Evolutionary conservation across 2,329 filamentous ascomycete species (phyloP).

Genomic region (Penicillium sp.): DNA sequence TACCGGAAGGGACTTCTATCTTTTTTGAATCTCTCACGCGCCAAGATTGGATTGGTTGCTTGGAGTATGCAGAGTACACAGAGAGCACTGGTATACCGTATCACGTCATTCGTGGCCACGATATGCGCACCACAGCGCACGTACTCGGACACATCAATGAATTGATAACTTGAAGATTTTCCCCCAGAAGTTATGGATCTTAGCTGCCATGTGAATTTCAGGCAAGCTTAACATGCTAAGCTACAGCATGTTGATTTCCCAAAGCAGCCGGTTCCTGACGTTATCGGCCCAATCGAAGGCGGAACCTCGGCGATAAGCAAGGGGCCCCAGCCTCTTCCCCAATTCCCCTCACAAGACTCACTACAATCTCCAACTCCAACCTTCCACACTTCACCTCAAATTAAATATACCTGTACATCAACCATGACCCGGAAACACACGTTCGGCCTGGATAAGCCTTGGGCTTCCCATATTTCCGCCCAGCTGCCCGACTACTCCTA

Average conservation of each 20-base stretch:
- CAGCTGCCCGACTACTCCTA: slow-evolving; percentile 25
- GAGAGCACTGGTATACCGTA: too few relatives aligned
- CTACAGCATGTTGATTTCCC: neutral
- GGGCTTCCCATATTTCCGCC: slow-evolving; percentile 30
- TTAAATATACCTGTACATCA: neutral
- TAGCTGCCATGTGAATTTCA: neutral
- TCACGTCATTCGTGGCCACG: too few relatives aligned
- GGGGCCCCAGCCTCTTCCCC: neutral
- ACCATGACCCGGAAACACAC: slow-evolving; percentile 35
- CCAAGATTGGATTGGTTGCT: too few relatives aligned
- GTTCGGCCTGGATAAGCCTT: slow-evolving; percentile 29
- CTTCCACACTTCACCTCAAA: neutral
- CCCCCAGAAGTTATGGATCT: neutral
- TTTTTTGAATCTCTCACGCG: too few relatives aligned
- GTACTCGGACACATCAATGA: too few relatives aligned
- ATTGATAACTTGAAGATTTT: too few relatives aligned
- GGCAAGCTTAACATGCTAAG: neutral
- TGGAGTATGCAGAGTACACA: too few relatives aligned
- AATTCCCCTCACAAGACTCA: neutral
- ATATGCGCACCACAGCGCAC: too few relatives aligned
- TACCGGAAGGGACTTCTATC: too few relatives aligned
- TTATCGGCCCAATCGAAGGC: neutral
- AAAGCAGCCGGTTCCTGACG: neutral
- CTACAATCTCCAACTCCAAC: slow-evolving; percentile 11
- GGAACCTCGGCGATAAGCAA: slow-evolving; percentile 14